Evolutionary conservation across 1,284 basidiomycete genomes (phyloP), one percentile per base, ranked within the genome.

Genomic region (Cutaneotrichosporon mucoides): DNA sequence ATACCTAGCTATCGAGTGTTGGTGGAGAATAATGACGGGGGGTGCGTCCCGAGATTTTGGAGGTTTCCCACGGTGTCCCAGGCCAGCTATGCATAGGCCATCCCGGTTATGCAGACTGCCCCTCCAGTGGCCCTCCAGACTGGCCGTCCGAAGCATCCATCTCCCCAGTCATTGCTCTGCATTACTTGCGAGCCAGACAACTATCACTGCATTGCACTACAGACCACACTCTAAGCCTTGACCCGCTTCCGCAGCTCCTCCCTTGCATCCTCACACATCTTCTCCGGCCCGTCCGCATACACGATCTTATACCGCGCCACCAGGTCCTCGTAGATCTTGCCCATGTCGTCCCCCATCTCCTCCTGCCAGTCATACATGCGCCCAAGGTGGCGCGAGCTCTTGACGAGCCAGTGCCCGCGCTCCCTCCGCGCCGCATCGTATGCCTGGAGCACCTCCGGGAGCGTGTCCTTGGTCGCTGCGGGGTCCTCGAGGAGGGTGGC

Each of bases 361-460:
- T 59, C 55, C n/a, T 53, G 50, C 61, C 61, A 66, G 49, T 66
- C 64, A 45, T 63, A 66, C 57, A 66, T 53, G 34, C 59, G 49
- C 4, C 64, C 64, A 5, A 51, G 40, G 36, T 54, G 36, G 24
- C 64, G 56, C 13, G 57, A 59, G 40, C 54, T 56, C 46, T 55
- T 44, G 5, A 63, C 61, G 13, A 66, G 59, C 61, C 59, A 63
- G 34, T 61, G 61, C 1, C 61, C 60, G 10, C 64, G 59, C 35
- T 66, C 62, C 4, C 47, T 46, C 10, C 65, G 57, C 2, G 55
- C 57, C 0, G 46, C 54, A 38, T 61, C 46, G 47, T 62, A 66
- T 13, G 58, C 57, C 56, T 54, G 38, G 12, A 66, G 51, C 2
- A 58, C 65, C 1, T 50, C 46, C 2, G 37, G 42, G 7, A 58